These are phyloP conservation scores for Ophiocordyceps australis DNA, from an alignment of 2,329 filamentous ascomycete species.

Conservation along the genomic window DNA sequence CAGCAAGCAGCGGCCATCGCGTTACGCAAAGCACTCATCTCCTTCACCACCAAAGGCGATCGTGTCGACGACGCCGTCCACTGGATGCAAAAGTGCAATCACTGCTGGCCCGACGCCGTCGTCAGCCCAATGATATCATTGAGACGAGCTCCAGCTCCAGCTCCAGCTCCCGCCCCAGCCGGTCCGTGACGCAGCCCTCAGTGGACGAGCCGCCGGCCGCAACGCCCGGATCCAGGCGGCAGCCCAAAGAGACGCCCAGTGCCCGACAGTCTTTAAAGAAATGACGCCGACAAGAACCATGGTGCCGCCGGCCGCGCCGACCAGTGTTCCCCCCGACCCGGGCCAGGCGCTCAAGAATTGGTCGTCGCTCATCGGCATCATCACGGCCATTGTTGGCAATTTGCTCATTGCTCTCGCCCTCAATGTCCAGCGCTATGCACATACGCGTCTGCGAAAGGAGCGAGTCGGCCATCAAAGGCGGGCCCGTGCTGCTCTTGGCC, in stretches of 20 bases:
- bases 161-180: too few species aligned
- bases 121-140: conserved; percentile 2
- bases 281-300: not conserved
- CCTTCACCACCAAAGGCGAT: too few species aligned
- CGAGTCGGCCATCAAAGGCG: conserved; percentile 37
- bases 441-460: conserved; percentile 65
- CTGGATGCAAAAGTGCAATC: too few species aligned
- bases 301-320: conserved; percentile 2
- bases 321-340: conserved; percentile 11
- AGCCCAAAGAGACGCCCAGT: too few species aligned
- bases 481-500: conserved; percentile 33
- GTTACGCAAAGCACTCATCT: too few species aligned
- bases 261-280: too few species aligned
- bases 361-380: conserved; percentile 89
- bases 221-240: too few species aligned
- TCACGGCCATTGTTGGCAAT: conserved; percentile 85
- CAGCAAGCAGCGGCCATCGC: too few species aligned
- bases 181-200: too few species aligned
- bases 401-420: conserved; percentile 86
- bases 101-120: too few species aligned
- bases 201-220: too few species aligned
- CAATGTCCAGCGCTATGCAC: conserved; percentile 92
- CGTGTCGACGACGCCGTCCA: too few species aligned
- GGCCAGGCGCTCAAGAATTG: conserved; percentile 45
- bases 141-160: conserved; percentile 1